Percentiles rank a stretch among this genome's conserved stretches.
These are phyloP conservation scores for Apiospora kogelbergensis DNA, from an alignment of 2,329 filamentous ascomycete species.

Conservation along the genomic window DNA sequence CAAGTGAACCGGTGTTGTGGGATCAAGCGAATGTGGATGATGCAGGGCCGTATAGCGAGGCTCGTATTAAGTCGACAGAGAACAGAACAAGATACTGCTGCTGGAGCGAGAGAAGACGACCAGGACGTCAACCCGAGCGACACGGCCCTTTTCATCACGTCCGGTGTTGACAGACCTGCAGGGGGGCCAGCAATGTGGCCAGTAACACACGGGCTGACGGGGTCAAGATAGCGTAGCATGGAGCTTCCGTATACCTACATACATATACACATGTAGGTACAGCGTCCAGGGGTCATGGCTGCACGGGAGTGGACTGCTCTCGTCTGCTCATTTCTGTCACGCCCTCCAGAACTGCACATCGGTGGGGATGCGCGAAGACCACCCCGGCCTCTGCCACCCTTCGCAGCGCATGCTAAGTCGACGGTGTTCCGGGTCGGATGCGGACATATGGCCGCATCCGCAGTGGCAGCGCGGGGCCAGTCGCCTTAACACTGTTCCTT, in stretches of 20 bases:
- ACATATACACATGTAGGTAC: too few species aligned
- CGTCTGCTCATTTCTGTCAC: neutral
- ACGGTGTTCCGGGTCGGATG: neutral
- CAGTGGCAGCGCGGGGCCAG: neutral
- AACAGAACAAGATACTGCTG: neutral
- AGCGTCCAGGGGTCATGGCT: constrained; percentile 1
- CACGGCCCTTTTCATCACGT: neutral
- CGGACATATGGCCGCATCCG: neutral
- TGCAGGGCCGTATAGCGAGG: neutral
- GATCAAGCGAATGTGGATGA: neutral
- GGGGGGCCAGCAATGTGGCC: neutral
- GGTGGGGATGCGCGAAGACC: neutral
- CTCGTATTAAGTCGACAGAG: neutral
- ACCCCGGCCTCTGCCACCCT: neutral
- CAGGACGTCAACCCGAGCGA: neutral
- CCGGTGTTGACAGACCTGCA: neutral
- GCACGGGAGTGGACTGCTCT: neutral
- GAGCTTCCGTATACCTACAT: too few species aligned
- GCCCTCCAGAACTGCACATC: neutral
- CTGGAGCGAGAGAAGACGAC: neutral
- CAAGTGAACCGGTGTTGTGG: neutral
- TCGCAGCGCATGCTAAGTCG: neutral
- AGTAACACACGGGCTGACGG: neutral
- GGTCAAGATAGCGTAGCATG: neutral
- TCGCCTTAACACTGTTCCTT: neutral